Base-by-base conservation (phyloP, 202 grass and related monocot species). In the Cymbopogon flexuosus region DNA sequence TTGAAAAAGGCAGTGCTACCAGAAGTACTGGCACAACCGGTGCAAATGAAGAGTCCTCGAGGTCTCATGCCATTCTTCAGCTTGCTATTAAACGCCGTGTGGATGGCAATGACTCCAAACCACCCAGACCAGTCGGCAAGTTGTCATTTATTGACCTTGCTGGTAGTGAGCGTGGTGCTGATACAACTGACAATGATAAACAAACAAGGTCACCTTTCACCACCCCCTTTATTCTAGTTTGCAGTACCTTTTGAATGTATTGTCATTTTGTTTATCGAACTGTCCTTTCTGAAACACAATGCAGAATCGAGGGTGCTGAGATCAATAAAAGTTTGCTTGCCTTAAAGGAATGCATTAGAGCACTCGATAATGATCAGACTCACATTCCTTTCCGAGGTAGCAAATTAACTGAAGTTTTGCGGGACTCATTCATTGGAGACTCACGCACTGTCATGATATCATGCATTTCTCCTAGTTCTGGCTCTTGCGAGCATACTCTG, bases 241-340 rank as follows among this genome's bases (percentile, higher is more conserved):
- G 34, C 22, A 23, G 24, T 37, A 41, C n/a, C 31, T 34, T 21
- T 21, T 23, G 37, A 83, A 36, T 67, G 51, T 51, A 54, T 79
- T 5, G 18, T 15, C 4, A 12, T 73, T 82, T 56, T 87, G 6
- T 70, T 21, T 72, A 64, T 42, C 73, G 16, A 83, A 73, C 35
- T 61, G 39, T 23, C 8, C 22, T 73, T 79, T 77, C 33, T 63
- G 46, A 72, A 73, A 68, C 76, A 16, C 27, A 46, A 84, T 87
- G 78, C 89, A 99, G 96, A 85, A 99, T 99, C 68, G 96, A 99
- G 88, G 96, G 96, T 46, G 96, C 96, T 56, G 96, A 99, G 87
- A 99, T 99, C 68, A 99, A 99, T 85, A 99, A 99, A 95, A 99
- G 96, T 84, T 91, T 99, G 84, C 89, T 99, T 84, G 96, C 92